Evolutionary conservation across 1,284 basidiomycete genomes (phyloP), one percentile per base, ranked within the genome.

Genomic region (Ceratobasidium sp.): DNA sequence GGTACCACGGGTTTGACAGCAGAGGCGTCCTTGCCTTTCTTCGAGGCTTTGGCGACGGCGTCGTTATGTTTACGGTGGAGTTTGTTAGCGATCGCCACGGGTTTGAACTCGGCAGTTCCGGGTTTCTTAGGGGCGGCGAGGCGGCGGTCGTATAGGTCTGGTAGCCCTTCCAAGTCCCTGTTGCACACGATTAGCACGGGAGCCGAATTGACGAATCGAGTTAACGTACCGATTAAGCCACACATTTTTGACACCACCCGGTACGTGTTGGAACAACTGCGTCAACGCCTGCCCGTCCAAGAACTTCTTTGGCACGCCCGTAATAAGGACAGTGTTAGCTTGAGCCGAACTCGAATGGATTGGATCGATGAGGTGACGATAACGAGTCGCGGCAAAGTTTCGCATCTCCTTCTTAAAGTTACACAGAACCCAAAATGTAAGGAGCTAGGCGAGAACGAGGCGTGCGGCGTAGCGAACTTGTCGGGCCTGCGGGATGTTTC

Each of bases 281-380:
- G 88, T 87, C 51, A 95, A 86, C 80, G 90, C 89, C 23, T 86
- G 85, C 83, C 93, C 91, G 78, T 89, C 89, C 51, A 90, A 87
- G 76, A 92, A 87, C 68, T 90, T 87, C 20, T 90, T 87, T 0
- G 93, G 93, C 12, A 95, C 89, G 66, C 91, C 90, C 0, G 93
- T 94, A 80, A 95, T 89, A 64, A 96, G 89, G 3, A 96, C 91
- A 0, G 94, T 95, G 58, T 90, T 90, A 0, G 94, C 92, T 86
- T 95, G 93, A 1, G 93, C 90, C 6, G 90, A 87, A 18, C 85
- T 84, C 1, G 90, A 90, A 83, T 95, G 92, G 26, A 88, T 87
- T 51, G 88, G 88, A 80, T 89, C 90, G 80, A 91, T 88, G 40
- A 95, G 88, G 84, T 92, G 93, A 71, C 90, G 86, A 80, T 95